Evolutionary conservation across 495 filamentous ascomycete genomes (phyloP), one percentile per base, ranked within the genome.

Genomic region (Neurospora sp.): DNA sequence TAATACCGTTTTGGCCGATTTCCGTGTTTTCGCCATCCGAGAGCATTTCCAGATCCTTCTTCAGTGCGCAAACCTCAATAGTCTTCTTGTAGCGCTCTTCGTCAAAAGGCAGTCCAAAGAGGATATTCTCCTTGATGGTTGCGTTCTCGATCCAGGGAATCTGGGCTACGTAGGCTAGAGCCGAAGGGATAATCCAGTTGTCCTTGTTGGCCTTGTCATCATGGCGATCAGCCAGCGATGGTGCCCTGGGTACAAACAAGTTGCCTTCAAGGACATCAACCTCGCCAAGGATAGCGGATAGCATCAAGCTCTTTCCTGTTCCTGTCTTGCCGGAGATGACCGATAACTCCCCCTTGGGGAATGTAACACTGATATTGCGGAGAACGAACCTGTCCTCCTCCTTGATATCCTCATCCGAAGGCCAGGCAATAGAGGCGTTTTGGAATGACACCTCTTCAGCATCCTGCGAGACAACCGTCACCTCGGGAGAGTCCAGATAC

Each of bases 131-230:
- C 73, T 86, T 89, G 75, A 96, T 90, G 8, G 86, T 92, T 0
- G 91, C 91, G 75, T 94, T 94, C 74, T 94, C 92, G 73, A 96
- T 93, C 92, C 92, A 96, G 0, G 92, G 92, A 21, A 91, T 92
- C 79, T 96, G 93, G 7, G 91, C 89, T 37, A 96, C 92, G 78
- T 90, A 96, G 1, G 92, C 92, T 69, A 93, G 88, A 1, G 88
- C 84, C 1, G 85, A 84, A 19, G 90, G 88, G 28, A 93, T 85
- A 70, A 92, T 89, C 92, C 92, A 94, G 71, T 93, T 89, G 54
- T 84, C 86, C 66, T 80, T 86, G 38, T 87, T 90, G 1, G 90
- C 91, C 75, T 86, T 86, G 70, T 78, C 70, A 73, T 90, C 88
- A 72, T 86, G 83, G 21, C 88, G 82, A 8, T 89, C 82, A 11